phyloP scores from a whole-genome alignment of 306 rosid genomes.

The Malus sieversii region DNA sequence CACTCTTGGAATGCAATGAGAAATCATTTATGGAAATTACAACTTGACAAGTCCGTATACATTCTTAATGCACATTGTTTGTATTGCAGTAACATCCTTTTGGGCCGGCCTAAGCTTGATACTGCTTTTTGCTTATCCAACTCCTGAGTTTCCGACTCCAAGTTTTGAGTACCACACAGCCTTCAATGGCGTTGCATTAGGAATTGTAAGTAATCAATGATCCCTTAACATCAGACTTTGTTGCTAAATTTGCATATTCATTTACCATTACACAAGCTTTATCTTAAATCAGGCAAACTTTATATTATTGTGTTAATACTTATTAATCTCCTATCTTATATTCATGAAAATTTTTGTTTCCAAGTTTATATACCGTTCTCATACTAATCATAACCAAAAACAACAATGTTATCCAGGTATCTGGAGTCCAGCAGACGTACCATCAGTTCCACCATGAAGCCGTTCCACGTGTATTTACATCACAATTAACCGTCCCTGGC shows the following conservation, averaged over 20 bases:
- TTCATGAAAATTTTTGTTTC: too few species aligned
- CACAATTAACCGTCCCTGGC: conserved; percentile 36
- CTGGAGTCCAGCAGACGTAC: conserved; percentile 90
- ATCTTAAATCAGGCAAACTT: too few species aligned
- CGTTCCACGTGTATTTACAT: conserved; percentile 57
- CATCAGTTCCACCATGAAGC: conserved; percentile 80
- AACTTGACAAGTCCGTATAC: not conserved
- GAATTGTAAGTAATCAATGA: conserved; percentile 68
- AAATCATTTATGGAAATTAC: not conserved
- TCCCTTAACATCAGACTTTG: conserved; percentile 11
- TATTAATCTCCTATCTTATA: too few species aligned
- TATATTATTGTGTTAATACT: too few species aligned
- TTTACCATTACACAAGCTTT: not conserved
- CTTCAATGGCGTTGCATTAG: conserved; percentile 85
- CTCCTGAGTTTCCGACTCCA: conserved; percentile 93
- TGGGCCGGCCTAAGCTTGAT: conserved; percentile 80
- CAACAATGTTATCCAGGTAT: conserved; percentile 39
- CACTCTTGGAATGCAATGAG: not conserved
- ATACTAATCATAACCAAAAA: not conserved
- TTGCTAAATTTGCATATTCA: conserved; percentile 6
- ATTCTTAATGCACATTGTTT: conserved; percentile 15
- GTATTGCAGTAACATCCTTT: conserved; percentile 62
- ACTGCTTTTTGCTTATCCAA: conserved; percentile 95
- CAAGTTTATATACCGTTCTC: too few species aligned
- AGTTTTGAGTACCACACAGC: conserved; percentile 94